phyloP scores from a whole-genome alignment of 1,139 yeast species.

The Scheffersomyces parashehatae region DNA sequence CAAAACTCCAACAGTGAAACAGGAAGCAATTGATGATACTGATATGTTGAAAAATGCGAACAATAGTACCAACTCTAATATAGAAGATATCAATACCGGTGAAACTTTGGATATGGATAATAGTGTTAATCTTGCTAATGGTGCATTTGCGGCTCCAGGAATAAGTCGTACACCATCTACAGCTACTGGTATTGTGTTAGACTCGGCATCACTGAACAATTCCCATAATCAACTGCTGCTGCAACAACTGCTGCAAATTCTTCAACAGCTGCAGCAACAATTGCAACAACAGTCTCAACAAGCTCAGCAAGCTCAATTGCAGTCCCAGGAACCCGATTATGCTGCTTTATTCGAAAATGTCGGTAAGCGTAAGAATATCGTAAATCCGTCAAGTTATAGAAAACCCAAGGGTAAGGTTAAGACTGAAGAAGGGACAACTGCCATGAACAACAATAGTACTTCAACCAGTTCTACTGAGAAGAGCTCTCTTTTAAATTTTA shows the following conservation, averaged over 20 bases:
- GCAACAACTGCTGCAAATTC: constrained; percentile 5
- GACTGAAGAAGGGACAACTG: constrained; percentile 4
- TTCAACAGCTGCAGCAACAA: constrained; percentile 4
- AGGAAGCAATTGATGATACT: constrained; percentile 14
- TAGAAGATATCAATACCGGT: constrained; percentile 1
- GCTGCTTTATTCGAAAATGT: constrained; percentile 49
- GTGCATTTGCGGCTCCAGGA: constrained; percentile 15
- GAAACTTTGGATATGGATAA: constrained; percentile 16
- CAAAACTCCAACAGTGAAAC: constrained; percentile 31
- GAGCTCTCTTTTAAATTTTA: constrained; percentile 12
- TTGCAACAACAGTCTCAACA: constrained; percentile 5
- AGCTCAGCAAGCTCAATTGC: constrained; percentile 3
- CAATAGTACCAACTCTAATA: constrained; percentile 7
- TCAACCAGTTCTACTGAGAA: constrained; percentile 9
- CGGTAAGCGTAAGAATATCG: constrained; percentile 41
- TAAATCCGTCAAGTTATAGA: constrained; percentile 22
- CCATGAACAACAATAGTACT: constrained; percentile 10
- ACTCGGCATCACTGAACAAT: constrained; percentile 11
- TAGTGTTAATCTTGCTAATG: constrained; percentile 9
- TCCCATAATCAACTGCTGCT: constrained; percentile 11
- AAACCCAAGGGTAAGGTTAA: constrained; percentile 23
- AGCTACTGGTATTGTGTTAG: constrained; percentile 16
- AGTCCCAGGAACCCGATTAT: constrained; percentile 38
- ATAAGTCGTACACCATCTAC: constrained; percentile 27
- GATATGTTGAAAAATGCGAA: constrained; percentile 2